Percentiles rank a stretch among this genome's conserved stretches.
These are phyloP conservation scores for Blattamonas nauphoetae DNA, from an alignment of 78 protist species.

Conservation along the genomic window DNA sequence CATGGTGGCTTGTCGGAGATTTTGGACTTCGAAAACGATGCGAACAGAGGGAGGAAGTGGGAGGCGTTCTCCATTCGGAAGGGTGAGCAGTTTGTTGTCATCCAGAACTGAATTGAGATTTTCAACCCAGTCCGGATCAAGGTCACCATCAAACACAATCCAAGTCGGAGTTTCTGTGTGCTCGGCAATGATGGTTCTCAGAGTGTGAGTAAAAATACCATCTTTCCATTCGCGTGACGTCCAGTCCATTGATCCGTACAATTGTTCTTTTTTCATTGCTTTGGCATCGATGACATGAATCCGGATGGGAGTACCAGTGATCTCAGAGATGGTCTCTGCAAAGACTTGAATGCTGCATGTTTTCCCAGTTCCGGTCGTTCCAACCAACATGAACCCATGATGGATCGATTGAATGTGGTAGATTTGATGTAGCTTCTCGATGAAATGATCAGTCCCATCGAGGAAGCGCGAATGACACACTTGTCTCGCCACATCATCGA, in stretches of 20 bases:
- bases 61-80: conserved; percentile 96
- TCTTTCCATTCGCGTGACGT: conserved; percentile 98
- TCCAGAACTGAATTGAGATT: conserved; percentile 91
- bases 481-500: neutral
- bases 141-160: conserved; percentile 96
- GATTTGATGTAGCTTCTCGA: conserved; percentile 77
- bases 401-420: conserved; percentile 67
- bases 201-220: conserved; percentile 82
- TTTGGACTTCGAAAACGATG: conserved; percentile 83
- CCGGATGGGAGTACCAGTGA: conserved; percentile 16
- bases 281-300: conserved; percentile 86
- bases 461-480: conserved; percentile 36
- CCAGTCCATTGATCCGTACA: conserved; percentile 83
- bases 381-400: conserved; percentile 93
- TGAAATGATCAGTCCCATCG: conserved; percentile 44
- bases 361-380: conserved; percentile 86
- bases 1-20: conserved; percentile 85
- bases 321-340: conserved; percentile 16
- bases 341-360: conserved; percentile 70
- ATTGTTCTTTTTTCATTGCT: conserved; percentile 79
- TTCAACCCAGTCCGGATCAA: conserved; percentile 99
- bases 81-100: conserved; percentile 90
- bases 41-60: conserved; percentile 75
- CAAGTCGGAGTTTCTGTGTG: conserved; percentile 27
- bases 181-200: conserved; percentile 67